phyloP scores from a whole-genome alignment of 2,329 filamentous ascomycete species.

The Fusarium continuum region DNA sequence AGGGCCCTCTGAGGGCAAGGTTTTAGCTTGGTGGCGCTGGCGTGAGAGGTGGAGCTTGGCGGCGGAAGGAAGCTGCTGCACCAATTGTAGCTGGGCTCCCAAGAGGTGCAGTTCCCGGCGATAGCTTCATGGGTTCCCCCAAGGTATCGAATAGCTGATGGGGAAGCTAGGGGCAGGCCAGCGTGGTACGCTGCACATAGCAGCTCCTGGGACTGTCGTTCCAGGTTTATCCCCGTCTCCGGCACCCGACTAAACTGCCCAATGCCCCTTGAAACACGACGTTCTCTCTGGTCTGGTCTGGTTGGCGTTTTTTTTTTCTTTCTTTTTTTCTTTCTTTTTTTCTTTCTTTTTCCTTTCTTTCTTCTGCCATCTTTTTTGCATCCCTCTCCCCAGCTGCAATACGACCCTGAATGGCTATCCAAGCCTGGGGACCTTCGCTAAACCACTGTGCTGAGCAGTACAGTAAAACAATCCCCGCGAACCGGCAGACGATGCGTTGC shows the following conservation, averaged over 20 bases:
- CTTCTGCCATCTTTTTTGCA: background rate
- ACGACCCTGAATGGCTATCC: slow-evolving; percentile 11
- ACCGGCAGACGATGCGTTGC: slow-evolving; percentile 11
- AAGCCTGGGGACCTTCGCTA: background rate
- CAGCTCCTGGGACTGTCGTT: background rate
- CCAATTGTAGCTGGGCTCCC: slow-evolving; percentile 6
- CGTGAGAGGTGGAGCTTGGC: slow-evolving; percentile 31
- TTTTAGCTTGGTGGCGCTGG: slow-evolving; percentile 24
- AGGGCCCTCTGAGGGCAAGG: too few species aligned
- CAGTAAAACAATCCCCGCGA: slow-evolving; percentile 20
- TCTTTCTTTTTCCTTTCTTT: background rate
- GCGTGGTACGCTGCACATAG: background rate
- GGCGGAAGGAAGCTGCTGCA: slow-evolving; percentile 7
- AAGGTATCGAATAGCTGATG: background rate
- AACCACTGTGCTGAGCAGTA: background rate
- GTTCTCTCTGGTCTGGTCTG: background rate
- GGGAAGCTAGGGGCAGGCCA: background rate
- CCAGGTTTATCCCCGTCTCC: slow-evolving; percentile 10
- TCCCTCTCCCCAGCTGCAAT: slow-evolving; percentile 16
- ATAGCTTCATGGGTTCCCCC: slow-evolving; percentile 1
- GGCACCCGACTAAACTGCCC: slow-evolving; percentile 1
- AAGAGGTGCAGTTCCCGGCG: background rate
- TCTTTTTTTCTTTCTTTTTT: background rate
- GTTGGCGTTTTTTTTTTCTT: background rate
- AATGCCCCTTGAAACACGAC: slow-evolving; percentile 33